These are phyloP conservation scores for Arthroderma sp. DNA, from an alignment of 2,329 filamentous ascomycete species.

Conservation along the genomic window DNA sequence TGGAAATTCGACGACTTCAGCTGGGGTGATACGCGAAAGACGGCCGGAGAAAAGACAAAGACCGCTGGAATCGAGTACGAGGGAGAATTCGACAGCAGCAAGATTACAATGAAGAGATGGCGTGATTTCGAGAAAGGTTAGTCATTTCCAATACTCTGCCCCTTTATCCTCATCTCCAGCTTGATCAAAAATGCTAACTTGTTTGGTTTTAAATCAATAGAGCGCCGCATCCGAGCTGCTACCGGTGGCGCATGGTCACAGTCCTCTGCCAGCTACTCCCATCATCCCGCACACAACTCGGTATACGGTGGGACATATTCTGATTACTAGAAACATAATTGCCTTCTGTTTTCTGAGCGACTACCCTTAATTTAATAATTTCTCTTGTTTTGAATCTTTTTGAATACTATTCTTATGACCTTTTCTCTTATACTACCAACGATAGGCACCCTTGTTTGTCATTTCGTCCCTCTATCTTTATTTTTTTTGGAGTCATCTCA, in stretches of 20 bases:
- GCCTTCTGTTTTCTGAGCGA: background rate
- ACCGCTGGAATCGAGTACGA: slow-evolving; percentile 77
- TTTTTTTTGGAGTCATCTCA: slow-evolving; percentile 1
- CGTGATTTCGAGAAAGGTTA: slow-evolving; percentile 78
- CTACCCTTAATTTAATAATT: background rate
- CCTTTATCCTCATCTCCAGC: background rate
- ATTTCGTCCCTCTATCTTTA: background rate
- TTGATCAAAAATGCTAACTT: slow-evolving; percentile 5
- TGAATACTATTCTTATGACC: background rate
- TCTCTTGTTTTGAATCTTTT: slow-evolving; percentile 6
- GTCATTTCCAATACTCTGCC: slow-evolving; percentile 8
- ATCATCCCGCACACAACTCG: slow-evolving; percentile 18
- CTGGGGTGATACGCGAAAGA: slow-evolving; percentile 97
- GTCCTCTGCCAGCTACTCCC: slow-evolving; percentile 13
- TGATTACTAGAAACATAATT: slow-evolving; percentile 19
- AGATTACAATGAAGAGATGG: slow-evolving; percentile 99
- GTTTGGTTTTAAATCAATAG: slow-evolving; percentile 12
- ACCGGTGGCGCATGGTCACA: slow-evolving; percentile 14
- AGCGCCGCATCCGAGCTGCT: slow-evolving; percentile 24
- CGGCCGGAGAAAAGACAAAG: slow-evolving; percentile 76
- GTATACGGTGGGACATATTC: slow-evolving; percentile 23
- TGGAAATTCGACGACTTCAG: slow-evolving; percentile 99
- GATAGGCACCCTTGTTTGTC: slow-evolving; percentile 2
- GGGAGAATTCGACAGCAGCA: slow-evolving; percentile 94
- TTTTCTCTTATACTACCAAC: background rate